Evolutionary conservation across 1,139 yeast genomes (phyloP).

Genomic region (Debaryomyces psychrophilus): DNA sequence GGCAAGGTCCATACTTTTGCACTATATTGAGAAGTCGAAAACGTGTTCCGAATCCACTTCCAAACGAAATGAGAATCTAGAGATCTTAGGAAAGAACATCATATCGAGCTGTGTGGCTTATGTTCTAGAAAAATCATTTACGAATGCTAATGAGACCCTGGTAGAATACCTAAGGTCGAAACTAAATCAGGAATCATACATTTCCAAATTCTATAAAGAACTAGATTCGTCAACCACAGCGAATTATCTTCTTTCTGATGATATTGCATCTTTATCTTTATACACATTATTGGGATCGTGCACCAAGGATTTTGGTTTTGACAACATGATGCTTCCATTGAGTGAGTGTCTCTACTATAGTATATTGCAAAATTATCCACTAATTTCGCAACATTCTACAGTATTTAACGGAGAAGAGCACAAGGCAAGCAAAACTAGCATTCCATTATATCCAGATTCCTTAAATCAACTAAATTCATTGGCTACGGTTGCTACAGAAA

Average conservation of each 20-base stretch:
- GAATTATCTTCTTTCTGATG: conserved; percentile 39
- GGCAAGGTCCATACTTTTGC: conserved; percentile 31
- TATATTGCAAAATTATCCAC: conserved; percentile 66
- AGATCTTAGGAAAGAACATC: conserved; percentile 59
- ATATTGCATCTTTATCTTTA: conserved; percentile 53
- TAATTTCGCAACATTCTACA: conserved; percentile 41
- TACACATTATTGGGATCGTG: conserved; percentile 69
- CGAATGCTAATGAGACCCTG: conserved; percentile 36
- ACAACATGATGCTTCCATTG: conserved; percentile 59
- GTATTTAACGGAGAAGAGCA: conserved; percentile 30
- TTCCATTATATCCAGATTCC: conserved; percentile 14
- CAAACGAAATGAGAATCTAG: conserved; percentile 48
- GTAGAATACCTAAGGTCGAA: conserved; percentile 60
- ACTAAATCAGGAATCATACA: conserved; percentile 43
- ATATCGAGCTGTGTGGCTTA: conserved; percentile 59
- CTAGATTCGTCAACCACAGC: conserved; percentile 48
- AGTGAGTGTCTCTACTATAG: conserved; percentile 68
- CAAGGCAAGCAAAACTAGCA: conserved; percentile 12
- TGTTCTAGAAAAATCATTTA: conserved; percentile 58
- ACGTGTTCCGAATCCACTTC: conserved; percentile 61
- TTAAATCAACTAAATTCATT: conserved; percentile 30
- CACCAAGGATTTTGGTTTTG: conserved; percentile 80
- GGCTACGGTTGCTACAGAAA: conserved; percentile 46
- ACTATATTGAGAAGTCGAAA: conserved; percentile 61
- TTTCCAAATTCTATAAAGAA: conserved; percentile 53